These are phyloP conservation scores for Platanthera guangdongensis DNA, from an alignment of 106 monocot species.

Conservation along the genomic window DNA sequence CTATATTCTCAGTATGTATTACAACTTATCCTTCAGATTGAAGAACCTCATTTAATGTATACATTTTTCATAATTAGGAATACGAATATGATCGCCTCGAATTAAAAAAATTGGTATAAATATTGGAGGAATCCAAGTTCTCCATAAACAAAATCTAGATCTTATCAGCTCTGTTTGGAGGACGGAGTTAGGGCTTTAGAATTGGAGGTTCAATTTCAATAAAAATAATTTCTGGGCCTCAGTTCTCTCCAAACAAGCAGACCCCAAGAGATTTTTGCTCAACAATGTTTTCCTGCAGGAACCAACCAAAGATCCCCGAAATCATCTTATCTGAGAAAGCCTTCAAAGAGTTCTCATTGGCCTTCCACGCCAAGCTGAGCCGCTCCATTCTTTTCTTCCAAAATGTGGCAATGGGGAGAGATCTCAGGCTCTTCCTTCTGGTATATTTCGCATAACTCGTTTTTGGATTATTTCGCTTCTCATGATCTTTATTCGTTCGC, in stretches of 20 bases:
- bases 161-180: no score
- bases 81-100: no score
- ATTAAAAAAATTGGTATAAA: no score
- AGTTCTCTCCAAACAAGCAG: not conserved
- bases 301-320: conserved; percentile 51
- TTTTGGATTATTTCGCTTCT: not conserved
- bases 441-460: conserved; percentile 13
- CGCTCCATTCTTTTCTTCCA: conserved; percentile 22
- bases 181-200: no score
- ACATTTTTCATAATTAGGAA: no score
- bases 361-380: conserved; percentile 25
- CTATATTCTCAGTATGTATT: no score
- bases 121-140: no score
- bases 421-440: conserved; percentile 49
- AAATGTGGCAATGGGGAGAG: conserved; percentile 53
- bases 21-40: no score
- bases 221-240: not conserved
- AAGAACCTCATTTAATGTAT: no score
- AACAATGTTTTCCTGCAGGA: conserved; percentile 15
- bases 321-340: conserved; percentile 35
- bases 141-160: no score
- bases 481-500: not conserved
- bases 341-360: conserved; percentile 23
- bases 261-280: not conserved
- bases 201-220: no score